Conservation (phyloP, 2,329 filamentous ascomycete species). For the Fusarium sp. region DNA sequence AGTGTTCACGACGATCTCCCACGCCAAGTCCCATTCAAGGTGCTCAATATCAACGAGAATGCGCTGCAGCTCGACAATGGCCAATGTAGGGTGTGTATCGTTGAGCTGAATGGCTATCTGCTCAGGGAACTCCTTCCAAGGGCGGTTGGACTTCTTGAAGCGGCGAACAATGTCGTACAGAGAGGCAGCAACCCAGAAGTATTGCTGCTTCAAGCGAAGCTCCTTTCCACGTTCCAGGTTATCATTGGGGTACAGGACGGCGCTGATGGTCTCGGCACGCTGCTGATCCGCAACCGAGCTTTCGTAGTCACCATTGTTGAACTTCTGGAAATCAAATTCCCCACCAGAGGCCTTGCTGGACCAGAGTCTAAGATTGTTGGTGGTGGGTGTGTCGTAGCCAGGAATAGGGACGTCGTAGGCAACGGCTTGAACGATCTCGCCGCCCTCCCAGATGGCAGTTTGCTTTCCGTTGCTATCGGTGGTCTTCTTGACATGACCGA, state of each 20-base stretch:
- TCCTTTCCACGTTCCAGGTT: slow-evolving; percentile 97
- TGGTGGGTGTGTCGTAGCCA: slow-evolving; percentile 87
- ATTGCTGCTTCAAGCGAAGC: slow-evolving; percentile 97
- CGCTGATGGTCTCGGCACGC: slow-evolving; percentile 97
- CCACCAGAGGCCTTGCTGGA: slow-evolving; percentile 96
- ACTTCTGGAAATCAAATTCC: slow-evolving; percentile 99
- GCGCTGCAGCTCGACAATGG: slow-evolving; percentile 93
- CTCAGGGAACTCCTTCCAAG: slow-evolving; percentile 91
- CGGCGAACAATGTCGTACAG: slow-evolving; percentile 95
- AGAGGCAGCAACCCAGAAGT: slow-evolving; percentile 99
- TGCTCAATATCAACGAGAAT: slow-evolving; percentile 91
- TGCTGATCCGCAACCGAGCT: slow-evolving; percentile 98
- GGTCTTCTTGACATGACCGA: slow-evolving; percentile 81
- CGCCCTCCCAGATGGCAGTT: slow-evolving; percentile 84
- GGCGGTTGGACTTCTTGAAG: slow-evolving; percentile 95
- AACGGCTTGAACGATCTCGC: slow-evolving; percentile 89
- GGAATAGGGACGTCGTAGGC: slow-evolving; percentile 95
- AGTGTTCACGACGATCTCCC: slow-evolving; percentile 78
- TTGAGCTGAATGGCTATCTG: slow-evolving; percentile 98
- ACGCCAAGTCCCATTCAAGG: slow-evolving; percentile 91
- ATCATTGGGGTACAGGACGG: slow-evolving; percentile 96
- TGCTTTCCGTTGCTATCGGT: slow-evolving; percentile 79
- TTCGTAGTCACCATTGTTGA: slow-evolving; percentile 98
- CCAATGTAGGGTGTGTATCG: slow-evolving; percentile 95
- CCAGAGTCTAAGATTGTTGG: slow-evolving; percentile 97